A percentile compares a stretch with the other conserved stretches of the same genome.
Conservation (phyloP, 371 early-diverging fungal species). For the Dichotomocladium elegans region DNA sequence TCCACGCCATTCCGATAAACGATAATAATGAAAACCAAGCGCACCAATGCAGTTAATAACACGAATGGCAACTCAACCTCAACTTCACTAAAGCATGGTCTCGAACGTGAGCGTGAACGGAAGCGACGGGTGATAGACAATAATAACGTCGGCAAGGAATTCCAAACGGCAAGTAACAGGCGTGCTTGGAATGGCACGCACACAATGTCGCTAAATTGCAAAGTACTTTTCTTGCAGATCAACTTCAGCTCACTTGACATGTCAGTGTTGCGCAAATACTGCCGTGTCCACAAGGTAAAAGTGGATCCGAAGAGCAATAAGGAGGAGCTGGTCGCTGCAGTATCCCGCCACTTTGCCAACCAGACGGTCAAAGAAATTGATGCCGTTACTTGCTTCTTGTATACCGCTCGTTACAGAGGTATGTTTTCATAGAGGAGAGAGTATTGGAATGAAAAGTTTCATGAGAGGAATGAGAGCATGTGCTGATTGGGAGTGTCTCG, state of each 20-base stretch:
- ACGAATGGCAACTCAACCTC: not conserved
- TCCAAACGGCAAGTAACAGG: constrained; percentile 33
- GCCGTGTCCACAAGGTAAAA: constrained; percentile 41
- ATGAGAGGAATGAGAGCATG: too few species aligned
- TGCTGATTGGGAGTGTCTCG: too few species aligned
- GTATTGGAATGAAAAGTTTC: not conserved
- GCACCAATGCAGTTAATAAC: constrained; percentile 4
- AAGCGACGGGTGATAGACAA: constrained; percentile 34
- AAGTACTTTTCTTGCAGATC: constrained; percentile 18
- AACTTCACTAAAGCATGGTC: constrained; percentile 9
- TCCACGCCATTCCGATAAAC: constrained; percentile 21
- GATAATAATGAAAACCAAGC: constrained; percentile 28
- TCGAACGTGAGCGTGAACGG: constrained; percentile 36
- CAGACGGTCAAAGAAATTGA: constrained; percentile 47
- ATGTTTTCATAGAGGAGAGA: not conserved
- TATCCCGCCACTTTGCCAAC: constrained; percentile 48
- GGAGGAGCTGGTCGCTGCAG: constrained; percentile 42
- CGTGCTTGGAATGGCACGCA: not conserved
- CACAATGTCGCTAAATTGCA: too few species aligned
- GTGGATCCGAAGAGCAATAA: constrained; percentile 25
- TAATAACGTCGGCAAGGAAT: constrained; percentile 44
- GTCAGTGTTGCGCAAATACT: constrained; percentile 39
- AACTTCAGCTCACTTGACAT: constrained; percentile 43
- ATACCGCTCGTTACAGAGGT: constrained; percentile 47
- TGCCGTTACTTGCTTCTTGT: constrained; percentile 45